Percentiles rank a stretch among this genome's conserved stretches.
phyloP scores from a whole-genome alignment of 257 asterid genomes.

The Cynanchum wilfordii region DNA sequence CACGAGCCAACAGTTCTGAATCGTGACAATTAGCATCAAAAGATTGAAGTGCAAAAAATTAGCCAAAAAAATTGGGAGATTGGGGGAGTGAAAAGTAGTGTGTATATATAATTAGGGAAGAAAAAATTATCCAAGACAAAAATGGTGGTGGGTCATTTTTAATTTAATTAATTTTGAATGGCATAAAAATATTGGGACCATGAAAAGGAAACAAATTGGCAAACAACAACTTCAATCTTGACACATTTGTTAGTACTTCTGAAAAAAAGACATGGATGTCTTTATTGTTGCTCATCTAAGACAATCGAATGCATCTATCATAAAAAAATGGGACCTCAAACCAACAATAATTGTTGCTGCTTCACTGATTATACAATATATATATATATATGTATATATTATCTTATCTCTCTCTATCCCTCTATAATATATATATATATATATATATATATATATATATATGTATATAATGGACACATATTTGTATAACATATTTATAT shows the following conservation, averaged over 20 bases:
- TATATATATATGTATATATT: neutral
- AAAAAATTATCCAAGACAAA: too few relatives aligned
- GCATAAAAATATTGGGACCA: constrained; percentile 44
- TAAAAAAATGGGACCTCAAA: constrained; percentile 39
- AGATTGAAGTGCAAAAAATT: too few relatives aligned
- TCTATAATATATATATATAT: too few relatives aligned
- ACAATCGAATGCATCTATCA: constrained; percentile 24
- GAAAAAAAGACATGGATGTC: constrained; percentile 38
- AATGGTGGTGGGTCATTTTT: constrained; percentile 31
- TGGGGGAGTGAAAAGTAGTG: too few relatives aligned
- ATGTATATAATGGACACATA: neutral
- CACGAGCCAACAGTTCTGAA: too few relatives aligned
- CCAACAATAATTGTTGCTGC: constrained; percentile 27
- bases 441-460: neutral
- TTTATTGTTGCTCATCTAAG: constrained; percentile 29
- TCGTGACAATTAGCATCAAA: too few relatives aligned
- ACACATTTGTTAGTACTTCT: constrained; percentile 37
- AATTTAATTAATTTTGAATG: neutral
- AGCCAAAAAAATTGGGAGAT: too few relatives aligned
- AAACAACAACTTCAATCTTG: constrained; percentile 26
- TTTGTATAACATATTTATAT: neutral
- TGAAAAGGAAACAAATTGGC: constrained; percentile 21
- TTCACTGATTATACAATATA: neutral
- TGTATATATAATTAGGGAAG: too few relatives aligned
- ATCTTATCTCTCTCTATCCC: constrained; percentile 1